These are phyloP conservation scores for Astrothelium subdiscretum DNA, from an alignment of 495 filamentous ascomycete species.

Conservation along the genomic window DNA sequence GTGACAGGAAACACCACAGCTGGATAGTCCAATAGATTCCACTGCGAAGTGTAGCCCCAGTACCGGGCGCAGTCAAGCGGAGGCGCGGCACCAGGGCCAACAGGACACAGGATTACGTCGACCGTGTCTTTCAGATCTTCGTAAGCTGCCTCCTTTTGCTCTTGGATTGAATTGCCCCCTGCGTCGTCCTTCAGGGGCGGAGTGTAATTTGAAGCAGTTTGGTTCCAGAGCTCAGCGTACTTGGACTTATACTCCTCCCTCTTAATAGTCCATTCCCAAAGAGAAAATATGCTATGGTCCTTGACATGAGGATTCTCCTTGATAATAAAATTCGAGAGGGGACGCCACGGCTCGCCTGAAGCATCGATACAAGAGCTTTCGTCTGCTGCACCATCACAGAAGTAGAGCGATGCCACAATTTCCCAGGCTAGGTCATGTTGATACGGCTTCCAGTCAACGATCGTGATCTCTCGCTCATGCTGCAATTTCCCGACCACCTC, in stretches of 20 bases:
- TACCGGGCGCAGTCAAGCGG: slow-evolving; percentile 49
- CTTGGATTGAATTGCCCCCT: not conserved
- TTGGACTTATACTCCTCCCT: slow-evolving; percentile 47
- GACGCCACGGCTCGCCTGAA: slow-evolving; percentile 45
- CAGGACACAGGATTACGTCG: slow-evolving; percentile 61
- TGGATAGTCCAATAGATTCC: slow-evolving; percentile 11
- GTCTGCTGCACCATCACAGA: slow-evolving; percentile 45
- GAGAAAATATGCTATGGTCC: slow-evolving; percentile 30
- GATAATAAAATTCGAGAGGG: slow-evolving; percentile 40
- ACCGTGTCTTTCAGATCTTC: slow-evolving; percentile 8
- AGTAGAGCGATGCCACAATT: slow-evolving; percentile 42
- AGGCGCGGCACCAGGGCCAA: slow-evolving; percentile 46
- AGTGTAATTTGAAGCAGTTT: slow-evolving; percentile 23
- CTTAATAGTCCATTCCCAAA: slow-evolving; percentile 32
- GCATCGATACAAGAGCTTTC: slow-evolving; percentile 36
- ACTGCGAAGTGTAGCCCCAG: slow-evolving; percentile 57
- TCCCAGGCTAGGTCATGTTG: slow-evolving; percentile 33
- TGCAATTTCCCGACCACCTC: slow-evolving; percentile 44
- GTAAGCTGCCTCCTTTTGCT: not conserved
- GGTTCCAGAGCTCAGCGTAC: slow-evolving; percentile 51
- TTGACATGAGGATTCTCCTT: slow-evolving; percentile 37
- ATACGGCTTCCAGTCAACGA: slow-evolving; percentile 57
- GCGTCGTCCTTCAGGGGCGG: not conserved
- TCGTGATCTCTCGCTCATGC: slow-evolving; percentile 36
- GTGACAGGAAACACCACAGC: slow-evolving; percentile 15